Evolutionary conservation across 345 rosid species (phyloP).

Genomic region (Combretum micranthum): DNA sequence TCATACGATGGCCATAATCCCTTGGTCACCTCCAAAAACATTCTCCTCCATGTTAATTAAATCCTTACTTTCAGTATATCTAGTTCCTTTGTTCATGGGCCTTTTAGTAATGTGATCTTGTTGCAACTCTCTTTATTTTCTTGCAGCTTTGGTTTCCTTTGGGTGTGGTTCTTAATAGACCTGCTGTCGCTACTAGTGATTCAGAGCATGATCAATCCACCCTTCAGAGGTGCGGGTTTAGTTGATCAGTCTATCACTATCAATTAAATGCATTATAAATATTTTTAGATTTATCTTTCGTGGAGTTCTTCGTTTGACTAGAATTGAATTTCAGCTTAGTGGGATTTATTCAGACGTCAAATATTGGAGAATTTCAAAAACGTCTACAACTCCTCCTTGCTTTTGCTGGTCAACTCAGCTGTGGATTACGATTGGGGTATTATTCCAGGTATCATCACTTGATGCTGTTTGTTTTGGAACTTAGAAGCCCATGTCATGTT

Average conservation of each 20-base stretch:
- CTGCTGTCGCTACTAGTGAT: constrained; percentile 25
- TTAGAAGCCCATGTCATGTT: background rate
- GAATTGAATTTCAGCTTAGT: constrained; percentile 52
- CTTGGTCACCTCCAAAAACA: too few species aligned
- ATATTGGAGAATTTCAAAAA: constrained; percentile 76
- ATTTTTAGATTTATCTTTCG: background rate
- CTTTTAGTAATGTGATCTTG: background rate
- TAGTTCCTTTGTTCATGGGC: background rate
- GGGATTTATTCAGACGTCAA: constrained; percentile 79
- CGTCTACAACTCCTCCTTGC: constrained; percentile 85
- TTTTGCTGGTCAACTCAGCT: constrained; percentile 66
- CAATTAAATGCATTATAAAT: constrained; percentile 1
- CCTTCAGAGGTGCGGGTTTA: constrained; percentile 47
- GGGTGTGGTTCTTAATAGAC: constrained; percentile 54
- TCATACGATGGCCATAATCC: too few species aligned
- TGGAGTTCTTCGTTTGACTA: background rate
- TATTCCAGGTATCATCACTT: constrained; percentile 57
- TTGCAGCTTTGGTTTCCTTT: constrained; percentile 98
- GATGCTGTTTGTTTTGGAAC: constrained; percentile 2
- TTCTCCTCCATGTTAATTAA: too few species aligned
- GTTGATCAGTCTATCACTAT: background rate
- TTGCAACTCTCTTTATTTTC: background rate
- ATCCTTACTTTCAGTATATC: background rate
- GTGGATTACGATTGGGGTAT: constrained; percentile 44
- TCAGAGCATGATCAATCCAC: constrained; percentile 41